Evolutionary conservation across 495 filamentous ascomycete genomes (phyloP).

Genomic region (Alectoria sarmentosa): DNA sequence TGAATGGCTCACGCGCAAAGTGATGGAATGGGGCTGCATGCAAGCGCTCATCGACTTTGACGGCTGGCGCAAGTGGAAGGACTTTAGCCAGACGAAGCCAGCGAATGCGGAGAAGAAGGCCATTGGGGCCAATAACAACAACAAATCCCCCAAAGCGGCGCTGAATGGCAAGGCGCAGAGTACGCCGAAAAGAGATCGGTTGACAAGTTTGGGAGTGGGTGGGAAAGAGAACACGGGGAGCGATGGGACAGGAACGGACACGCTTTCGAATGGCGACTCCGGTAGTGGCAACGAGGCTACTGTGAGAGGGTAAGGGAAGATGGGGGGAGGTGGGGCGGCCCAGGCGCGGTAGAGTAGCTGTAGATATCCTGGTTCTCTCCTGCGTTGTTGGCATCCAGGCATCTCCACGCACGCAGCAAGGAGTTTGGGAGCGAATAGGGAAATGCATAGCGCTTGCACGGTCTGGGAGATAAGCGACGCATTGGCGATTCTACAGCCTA

Average conservation of each 20-base stretch:
- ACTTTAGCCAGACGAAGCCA: slow-evolving; percentile 44
- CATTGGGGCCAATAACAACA: background rate
- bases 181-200: background rate
- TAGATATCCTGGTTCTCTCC: background rate
- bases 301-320: background rate
- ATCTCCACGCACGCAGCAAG: background rate
- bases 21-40: slow-evolving; percentile 98
- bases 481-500: background rate
- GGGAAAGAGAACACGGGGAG: background rate
- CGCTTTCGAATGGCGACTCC: slow-evolving; percentile 4
- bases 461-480: background rate
- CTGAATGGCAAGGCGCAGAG: slow-evolving; percentile 11
- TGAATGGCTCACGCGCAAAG: slow-evolving; percentile 93
- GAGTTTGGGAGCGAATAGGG: background rate
- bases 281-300: slow-evolving; percentile 3
- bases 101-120: slow-evolving; percentile 13
- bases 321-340: background rate
- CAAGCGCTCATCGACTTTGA: slow-evolving; percentile 98
- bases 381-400: background rate
- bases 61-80: slow-evolving; percentile 96
- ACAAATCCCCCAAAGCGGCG: slow-evolving; percentile 3
- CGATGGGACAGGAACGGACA: slow-evolving; percentile 4
- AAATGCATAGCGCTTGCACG: slow-evolving; percentile 2
- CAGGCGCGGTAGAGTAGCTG: background rate
- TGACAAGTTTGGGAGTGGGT: slow-evolving; percentile 1